Base-by-base conservation (phyloP, 2,329 filamentous ascomycete species). In the Hypoxylon sp. region DNA sequence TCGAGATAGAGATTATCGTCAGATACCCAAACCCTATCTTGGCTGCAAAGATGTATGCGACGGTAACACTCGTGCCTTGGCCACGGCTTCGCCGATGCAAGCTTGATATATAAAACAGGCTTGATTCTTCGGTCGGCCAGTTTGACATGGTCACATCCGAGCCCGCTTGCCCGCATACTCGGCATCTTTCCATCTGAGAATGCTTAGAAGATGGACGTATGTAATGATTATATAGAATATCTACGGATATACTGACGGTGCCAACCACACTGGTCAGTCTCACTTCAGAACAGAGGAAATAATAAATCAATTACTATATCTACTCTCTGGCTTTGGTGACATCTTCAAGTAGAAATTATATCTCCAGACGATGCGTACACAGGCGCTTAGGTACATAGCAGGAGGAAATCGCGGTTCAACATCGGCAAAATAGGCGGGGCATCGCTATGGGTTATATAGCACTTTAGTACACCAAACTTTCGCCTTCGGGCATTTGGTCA, bases 401-500 rank as follows among this genome's bases (percentile, higher is more conserved):
- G n/a, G n/a, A n/a, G n/a, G n/a, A n/a, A 18, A 3, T 3, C 3
- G n/a, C n/a, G 31, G 29, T 13, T n/a, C 11, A 33, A 33, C 29
- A 13, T 33, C 29, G 27, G 27, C 13, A 29, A 29, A 29, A 29
- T 10, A 10, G 3, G 13, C 3, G 27, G 9, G 8, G 9, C 27
- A 10, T 8, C 8, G 9, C 29, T n/a, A 15, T 33, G 9, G 11
- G 8, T 5, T 33, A 33, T 33, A 33, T n/a, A 4, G 2, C 29
- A n/a, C 13, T n/a, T n/a, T 33, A 15, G 11, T 5, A n/a, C 8
- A 3, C 0, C 3, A n/a, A 0, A 0, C 38, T 64, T 62, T 65
- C 29, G 69, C 69, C 69, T 70, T 70, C 69, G 69, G 69, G 69
- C 69, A 70, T 69, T 70, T 70, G 68, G 69, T 71, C 67, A 70